phyloP scores from a whole-genome alignment of 805 yeast genomes.

The Teunomyces cretensis region DNA sequence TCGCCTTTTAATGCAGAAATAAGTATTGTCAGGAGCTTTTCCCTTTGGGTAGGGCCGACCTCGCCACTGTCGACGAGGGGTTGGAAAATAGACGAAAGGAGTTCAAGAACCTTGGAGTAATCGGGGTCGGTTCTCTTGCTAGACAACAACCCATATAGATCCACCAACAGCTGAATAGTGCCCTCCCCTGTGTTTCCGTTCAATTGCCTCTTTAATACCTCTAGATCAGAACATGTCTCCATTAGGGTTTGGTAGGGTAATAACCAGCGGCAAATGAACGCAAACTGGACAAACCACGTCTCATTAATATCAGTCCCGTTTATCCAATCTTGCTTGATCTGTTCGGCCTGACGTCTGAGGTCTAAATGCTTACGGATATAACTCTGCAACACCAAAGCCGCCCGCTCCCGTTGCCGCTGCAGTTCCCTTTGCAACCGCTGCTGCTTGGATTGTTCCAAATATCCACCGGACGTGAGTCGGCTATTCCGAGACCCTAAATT shows the following conservation, averaged over 20 bases:
- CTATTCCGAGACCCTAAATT: constrained; percentile 56
- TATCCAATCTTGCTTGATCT: constrained; percentile 4
- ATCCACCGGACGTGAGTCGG: constrained; percentile 35
- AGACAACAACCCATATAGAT: background rate
- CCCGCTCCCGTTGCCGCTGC: constrained; percentile 46
- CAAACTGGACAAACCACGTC: background rate
- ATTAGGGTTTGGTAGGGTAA: background rate
- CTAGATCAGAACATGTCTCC: background rate
- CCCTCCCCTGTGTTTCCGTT: background rate
- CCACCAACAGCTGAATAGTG: background rate
- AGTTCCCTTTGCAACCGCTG: constrained; percentile 68
- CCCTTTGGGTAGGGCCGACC: background rate
- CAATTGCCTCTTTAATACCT: background rate
- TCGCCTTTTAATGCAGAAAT: background rate
- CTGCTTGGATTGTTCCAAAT: constrained; percentile 61
- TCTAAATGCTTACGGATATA: constrained; percentile 43
- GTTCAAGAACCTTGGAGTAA: background rate
- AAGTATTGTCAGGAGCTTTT: background rate
- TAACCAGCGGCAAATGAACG: background rate
- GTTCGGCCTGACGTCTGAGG: constrained; percentile 21
- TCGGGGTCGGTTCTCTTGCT: background rate
- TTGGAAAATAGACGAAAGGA: constrained; percentile 5
- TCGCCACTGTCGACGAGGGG: constrained; percentile 13
- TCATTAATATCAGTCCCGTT: too few relatives aligned
- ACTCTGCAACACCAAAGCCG: constrained; percentile 53